Conservation (phyloP, 2,329 filamentous ascomycete species). For the Neopestalotiopsis clavispora region DNA sequence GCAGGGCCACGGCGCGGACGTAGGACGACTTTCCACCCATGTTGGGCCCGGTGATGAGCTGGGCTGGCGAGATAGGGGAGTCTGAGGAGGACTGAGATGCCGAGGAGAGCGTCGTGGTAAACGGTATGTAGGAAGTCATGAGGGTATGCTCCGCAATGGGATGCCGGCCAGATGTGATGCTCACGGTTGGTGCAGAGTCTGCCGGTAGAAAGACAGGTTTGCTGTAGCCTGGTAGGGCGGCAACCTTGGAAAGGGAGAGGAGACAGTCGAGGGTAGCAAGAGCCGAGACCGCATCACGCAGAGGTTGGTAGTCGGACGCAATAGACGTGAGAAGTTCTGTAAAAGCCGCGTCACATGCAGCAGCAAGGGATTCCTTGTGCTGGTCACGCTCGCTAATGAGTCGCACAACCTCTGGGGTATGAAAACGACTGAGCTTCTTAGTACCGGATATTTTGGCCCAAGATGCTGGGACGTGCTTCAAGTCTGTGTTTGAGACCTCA, state of each 20-base stretch:
- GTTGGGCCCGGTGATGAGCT: constrained; percentile 95
- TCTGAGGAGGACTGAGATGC: constrained; percentile 63
- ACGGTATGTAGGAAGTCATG: constrained; percentile 87
- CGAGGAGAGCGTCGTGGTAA: constrained; percentile 73
- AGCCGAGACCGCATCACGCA: constrained; percentile 86
- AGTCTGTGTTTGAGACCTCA: constrained; percentile 81
- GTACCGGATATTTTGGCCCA: constrained; percentile 96
- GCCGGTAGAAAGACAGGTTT: constrained; percentile 73
- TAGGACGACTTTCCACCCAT: constrained; percentile 99
- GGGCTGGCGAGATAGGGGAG: constrained; percentile 60
- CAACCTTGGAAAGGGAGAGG: constrained; percentile 82
- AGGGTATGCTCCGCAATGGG: constrained; percentile 95
- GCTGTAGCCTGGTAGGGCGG: constrained; percentile 83
- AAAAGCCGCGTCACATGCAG: constrained; percentile 89
- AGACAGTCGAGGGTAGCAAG: constrained; percentile 90
- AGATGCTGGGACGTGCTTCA: constrained; percentile 88
- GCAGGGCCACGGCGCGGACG: constrained; percentile 88
- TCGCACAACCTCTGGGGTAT: constrained; percentile 87
- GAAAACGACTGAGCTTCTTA: constrained; percentile 89
- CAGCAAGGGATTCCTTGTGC: constrained; percentile 89
- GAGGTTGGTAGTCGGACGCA: constrained; percentile 81
- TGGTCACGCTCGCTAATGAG: constrained; percentile 89
- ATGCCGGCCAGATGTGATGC: constrained; percentile 78
- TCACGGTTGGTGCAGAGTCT: constrained; percentile 68
- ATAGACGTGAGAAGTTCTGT: constrained; percentile 73